Evolutionary conservation across 2,329 filamentous ascomycete genomes (phyloP).

Genomic region (Pseudogymnoascus sp.): DNA sequence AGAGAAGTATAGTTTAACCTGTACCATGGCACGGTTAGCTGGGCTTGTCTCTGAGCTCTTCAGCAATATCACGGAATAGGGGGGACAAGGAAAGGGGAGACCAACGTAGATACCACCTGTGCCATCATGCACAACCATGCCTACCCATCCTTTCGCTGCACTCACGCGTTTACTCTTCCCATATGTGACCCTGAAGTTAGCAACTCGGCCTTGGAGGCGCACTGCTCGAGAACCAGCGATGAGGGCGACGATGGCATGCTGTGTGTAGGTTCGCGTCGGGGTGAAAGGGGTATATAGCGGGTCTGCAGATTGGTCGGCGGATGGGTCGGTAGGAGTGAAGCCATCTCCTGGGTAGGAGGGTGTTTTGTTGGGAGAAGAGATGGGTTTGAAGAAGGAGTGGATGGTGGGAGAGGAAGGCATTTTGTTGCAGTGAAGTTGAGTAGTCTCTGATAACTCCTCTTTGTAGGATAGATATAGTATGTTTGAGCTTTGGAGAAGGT

Average conservation of each 20-base stretch:
- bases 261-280: constrained; percentile 39
- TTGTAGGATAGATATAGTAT: background rate
- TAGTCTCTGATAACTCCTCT: constrained; percentile 38
- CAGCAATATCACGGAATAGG: background rate
- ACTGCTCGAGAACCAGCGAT: constrained; percentile 42
- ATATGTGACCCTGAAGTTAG: constrained; percentile 42
- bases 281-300: constrained; percentile 33
- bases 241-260: constrained; percentile 39
- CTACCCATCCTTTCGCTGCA: constrained; percentile 43
- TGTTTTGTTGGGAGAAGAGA: background rate
- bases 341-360: constrained; percentile 36
- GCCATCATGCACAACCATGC: constrained; percentile 48
- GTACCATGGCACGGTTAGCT: background rate
- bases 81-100: constrained; percentile 22
- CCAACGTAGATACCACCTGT: constrained; percentile 41
- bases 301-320: constrained; percentile 27
- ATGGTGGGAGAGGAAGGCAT: background rate
- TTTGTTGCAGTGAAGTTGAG: constrained; percentile 53
- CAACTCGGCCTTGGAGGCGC: constrained; percentile 45
- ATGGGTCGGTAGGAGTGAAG: constrained; percentile 42
- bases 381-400: background rate
- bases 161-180: constrained; percentile 35
- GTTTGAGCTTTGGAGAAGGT: background rate
- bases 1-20: constrained; percentile 46
- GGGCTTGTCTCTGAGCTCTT: no score